Percentiles rank a stretch among this genome's conserved stretches.
These are phyloP conservation scores for Ceratobasidium sp. DNA, from an alignment of 1,284 basidiomycete species.

Conservation along the genomic window DNA sequence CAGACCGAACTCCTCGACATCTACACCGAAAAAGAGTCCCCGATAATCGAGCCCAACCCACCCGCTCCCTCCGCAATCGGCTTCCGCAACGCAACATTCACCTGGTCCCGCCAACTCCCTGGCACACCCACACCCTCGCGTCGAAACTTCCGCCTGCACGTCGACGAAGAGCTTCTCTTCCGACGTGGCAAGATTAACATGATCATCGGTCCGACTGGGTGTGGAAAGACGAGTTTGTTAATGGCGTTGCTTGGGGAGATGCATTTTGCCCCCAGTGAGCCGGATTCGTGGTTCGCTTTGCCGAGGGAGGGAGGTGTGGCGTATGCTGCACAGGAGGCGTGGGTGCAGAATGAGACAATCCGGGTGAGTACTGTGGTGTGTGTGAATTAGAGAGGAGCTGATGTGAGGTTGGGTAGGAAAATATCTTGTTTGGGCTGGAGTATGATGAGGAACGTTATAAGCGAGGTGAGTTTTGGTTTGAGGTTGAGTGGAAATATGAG, in stretches of 20 bases:
- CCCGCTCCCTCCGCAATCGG: conserved; percentile 41
- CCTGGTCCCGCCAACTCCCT: conserved; percentile 29
- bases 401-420: conserved; percentile 53
- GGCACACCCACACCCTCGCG: conserved; percentile 37
- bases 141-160: conserved; percentile 61
- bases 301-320: conserved; percentile 41
- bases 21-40: conserved; percentile 10
- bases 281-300: conserved; percentile 39
- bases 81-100: conserved; percentile 45
- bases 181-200: conserved; percentile 66
- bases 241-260: conserved; percentile 62
- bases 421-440: conserved; percentile 64
- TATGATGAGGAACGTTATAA: conserved; percentile 62
- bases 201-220: conserved; percentile 68
- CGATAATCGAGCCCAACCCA: not conserved
- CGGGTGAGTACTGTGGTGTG: conserved; percentile 53
- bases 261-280: conserved; percentile 28
- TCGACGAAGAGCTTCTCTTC: conserved; percentile 66
- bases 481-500: not conserved
- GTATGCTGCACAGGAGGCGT: conserved; percentile 43
- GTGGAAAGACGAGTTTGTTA: conserved; percentile 50
- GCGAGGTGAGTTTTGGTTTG: conserved; percentile 56
- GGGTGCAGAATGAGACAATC: conserved; percentile 43
- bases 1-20: conserved; percentile 46
- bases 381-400: not conserved